Percentiles rank a stretch among this genome's conserved stretches.
Conservation (phyloP, 495 filamentous ascomycete genomes). For the Aspergillus egyptiacus region DNA sequence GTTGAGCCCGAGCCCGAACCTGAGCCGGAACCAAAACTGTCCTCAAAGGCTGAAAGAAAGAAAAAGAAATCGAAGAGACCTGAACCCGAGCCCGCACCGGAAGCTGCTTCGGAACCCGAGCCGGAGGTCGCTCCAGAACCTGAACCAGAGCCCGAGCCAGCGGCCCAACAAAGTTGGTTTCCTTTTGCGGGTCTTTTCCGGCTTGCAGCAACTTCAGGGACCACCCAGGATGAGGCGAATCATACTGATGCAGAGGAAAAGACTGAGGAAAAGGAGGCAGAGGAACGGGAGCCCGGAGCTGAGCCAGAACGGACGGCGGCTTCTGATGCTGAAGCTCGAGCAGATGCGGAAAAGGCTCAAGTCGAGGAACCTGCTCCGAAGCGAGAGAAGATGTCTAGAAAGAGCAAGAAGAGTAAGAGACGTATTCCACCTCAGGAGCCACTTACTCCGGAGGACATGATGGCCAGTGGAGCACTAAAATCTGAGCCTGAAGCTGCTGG, state of each 20-base stretch:
- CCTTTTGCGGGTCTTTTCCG: no score
- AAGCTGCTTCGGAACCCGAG: slow-evolving; percentile 4
- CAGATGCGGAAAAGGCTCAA: slow-evolving; percentile 5
- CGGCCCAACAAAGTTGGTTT: no score
- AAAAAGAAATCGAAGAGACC: background rate
- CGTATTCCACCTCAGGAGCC: slow-evolving; percentile 9
- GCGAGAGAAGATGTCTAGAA: slow-evolving; percentile 20
- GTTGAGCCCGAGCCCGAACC: slow-evolving; percentile 1
- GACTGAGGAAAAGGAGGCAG: background rate
- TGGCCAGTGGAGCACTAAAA: slow-evolving; percentile 7
- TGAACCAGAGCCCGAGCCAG: slow-evolving; percentile 7
- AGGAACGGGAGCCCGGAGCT: slow-evolving; percentile 5
- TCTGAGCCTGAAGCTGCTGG: slow-evolving; percentile 25
- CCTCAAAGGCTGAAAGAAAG: background rate
- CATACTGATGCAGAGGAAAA: no score
- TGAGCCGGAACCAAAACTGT: background rate
- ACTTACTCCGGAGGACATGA: slow-evolving; percentile 16
- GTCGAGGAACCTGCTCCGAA: slow-evolving; percentile 12
- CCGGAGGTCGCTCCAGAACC: background rate
- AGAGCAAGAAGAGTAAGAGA: slow-evolving; percentile 17
- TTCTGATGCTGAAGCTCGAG: background rate
- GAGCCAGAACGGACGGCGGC: slow-evolving; percentile 13
- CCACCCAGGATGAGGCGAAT: no score
- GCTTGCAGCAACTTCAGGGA: no score
- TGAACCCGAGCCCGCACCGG: slow-evolving; percentile 7